Percentiles rank a stretch among this genome's conserved stretches.
These are phyloP conservation scores for Calophaca sinica DNA, from an alignment of 306 rosid species.

Conservation along the genomic window DNA sequence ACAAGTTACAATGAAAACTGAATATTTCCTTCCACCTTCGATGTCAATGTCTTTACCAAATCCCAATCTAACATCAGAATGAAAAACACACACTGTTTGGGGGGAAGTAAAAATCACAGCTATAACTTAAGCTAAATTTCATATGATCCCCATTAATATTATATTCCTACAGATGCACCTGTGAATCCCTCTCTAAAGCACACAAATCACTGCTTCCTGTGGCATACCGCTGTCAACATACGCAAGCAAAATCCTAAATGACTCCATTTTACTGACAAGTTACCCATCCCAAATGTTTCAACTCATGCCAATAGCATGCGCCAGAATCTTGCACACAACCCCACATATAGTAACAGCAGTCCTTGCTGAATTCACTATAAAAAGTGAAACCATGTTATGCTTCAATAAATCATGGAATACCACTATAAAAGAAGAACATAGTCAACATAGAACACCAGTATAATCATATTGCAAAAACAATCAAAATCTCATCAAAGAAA, in stretches of 20 bases:
- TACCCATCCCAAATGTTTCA: neutral
- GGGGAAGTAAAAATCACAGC: neutral
- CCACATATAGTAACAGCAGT: neutral
- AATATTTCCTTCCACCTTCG: neutral
- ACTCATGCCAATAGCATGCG: slow-evolving; percentile 7
- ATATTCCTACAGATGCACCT: slow-evolving; percentile 1
- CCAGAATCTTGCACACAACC: slow-evolving; percentile 10
- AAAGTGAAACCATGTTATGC: neutral
- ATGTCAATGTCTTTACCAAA: slow-evolving; percentile 27
- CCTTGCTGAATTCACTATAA: slow-evolving; percentile 5
- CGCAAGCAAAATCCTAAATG: slow-evolving; percentile 5
- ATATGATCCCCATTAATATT: neutral
- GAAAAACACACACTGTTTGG: neutral
- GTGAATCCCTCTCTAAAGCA: neutral
- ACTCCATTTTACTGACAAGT: neutral
- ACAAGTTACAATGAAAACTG: neutral
- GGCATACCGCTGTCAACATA: neutral
- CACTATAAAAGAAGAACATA: neutral
- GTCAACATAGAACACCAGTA: slow-evolving; percentile 13
- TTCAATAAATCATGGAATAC: neutral
- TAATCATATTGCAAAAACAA: slow-evolving; percentile 25
- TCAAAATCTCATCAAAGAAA: slow-evolving; percentile 35
- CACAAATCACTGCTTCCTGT: neutral
- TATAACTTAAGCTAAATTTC: slow-evolving; percentile 7
- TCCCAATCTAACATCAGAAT: slow-evolving; percentile 3